Evolutionary conservation across 2,329 filamentous ascomycete species (phyloP), one percentile per base, ranked within the genome.

Genomic region (Mycosphaerella sp.): DNA sequence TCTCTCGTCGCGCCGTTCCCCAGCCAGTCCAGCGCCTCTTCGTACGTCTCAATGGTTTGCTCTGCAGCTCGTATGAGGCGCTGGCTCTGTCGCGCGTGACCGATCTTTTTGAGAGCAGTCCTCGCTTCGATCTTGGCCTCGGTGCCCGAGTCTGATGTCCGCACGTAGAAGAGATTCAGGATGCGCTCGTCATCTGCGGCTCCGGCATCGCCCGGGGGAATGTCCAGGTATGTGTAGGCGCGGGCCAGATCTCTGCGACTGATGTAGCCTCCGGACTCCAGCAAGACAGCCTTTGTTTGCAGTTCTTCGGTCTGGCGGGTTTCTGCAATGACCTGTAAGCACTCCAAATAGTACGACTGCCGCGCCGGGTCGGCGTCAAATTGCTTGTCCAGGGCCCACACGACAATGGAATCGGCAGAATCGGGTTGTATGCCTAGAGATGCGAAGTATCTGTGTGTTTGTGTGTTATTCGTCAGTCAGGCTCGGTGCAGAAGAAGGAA

Each of bases 381-480:
- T 69, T 88, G 85, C 34, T 79, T 75, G 23, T 80, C 74, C 64
- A 81, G 87, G 3, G 82, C 80, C 66, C 82, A 85, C 29, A 76
- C 70, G 14, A 89, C 70, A n/a, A 84, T 69, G 1, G 72, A 64
- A 62, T 86, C 81, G 4, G 80, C 76, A 67, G 87, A 86, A 63
- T 85, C 79, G 39, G 78, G 76, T 7, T 82, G 67, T 11, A 77
- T 77, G 21, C 85, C 85, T 21, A 89, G 72, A 58, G 81, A 80
- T 47, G 81, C 80, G 60, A 78, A 74, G 41, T 76, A 76, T 63
- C 59, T 67, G 60, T 17, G 39, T 39, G 29, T 12, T 48, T 21
- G 21, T 21, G 21, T 21, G 21, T 21, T 21, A 0, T 21, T 2
- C 2, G 38, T 56, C 40, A 53, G 50, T n/a, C n/a, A 55, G 39